These are phyloP conservation scores for Cucurbitaria berberidis DNA, from an alignment of 2,329 filamentous ascomycete species.

Conservation along the genomic window DNA sequence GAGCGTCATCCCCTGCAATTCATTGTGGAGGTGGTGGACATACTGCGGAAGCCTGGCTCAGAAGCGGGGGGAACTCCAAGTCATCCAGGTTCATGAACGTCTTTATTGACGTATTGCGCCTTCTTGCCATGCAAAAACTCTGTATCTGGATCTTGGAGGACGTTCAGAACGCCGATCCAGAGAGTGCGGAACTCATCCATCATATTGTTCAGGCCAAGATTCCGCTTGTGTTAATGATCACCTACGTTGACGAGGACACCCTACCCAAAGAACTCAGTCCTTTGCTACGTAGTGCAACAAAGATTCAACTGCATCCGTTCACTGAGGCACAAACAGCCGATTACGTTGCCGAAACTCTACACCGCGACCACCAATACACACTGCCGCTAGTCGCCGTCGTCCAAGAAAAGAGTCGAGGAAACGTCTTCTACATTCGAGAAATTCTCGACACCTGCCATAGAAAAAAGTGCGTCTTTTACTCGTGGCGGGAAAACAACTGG, in stretches of 20 bases:
- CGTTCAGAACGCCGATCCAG: slow-evolving; percentile 86
- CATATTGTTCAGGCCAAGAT: slow-evolving; percentile 80
- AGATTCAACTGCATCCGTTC: slow-evolving; percentile 74
- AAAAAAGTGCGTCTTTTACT: slow-evolving; percentile 89
- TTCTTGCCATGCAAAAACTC: slow-evolving; percentile 82
- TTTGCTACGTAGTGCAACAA: slow-evolving; percentile 58
- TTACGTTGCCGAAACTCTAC: slow-evolving; percentile 83
- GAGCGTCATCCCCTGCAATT: slow-evolving; percentile 44
- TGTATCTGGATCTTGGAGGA: slow-evolving; percentile 91
- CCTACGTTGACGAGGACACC: slow-evolving; percentile 55
- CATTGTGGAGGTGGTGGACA: slow-evolving; percentile 45
- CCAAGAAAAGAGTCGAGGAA: slow-evolving; percentile 86
- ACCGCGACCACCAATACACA: slow-evolving; percentile 72
- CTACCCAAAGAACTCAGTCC: slow-evolving; percentile 46
- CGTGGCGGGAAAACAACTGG: slow-evolving; percentile 83
- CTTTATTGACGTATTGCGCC: slow-evolving; percentile 81
- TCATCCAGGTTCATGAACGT: slow-evolving; percentile 82
- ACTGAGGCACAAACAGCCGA: slow-evolving; percentile 79
- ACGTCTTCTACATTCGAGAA: slow-evolving; percentile 89
- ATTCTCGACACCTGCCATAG: slow-evolving; percentile 88
- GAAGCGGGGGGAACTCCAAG: slow-evolving; percentile 53
- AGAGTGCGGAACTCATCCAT: slow-evolving; percentile 81
- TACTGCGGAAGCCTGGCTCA: slow-evolving; percentile 55
- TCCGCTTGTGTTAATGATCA: slow-evolving; percentile 73
- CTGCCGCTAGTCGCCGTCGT: slow-evolving; percentile 81